These are phyloP conservation scores for Suhomyces taliae DNA, from an alignment of 1,139 yeast species.

Conservation along the genomic window DNA sequence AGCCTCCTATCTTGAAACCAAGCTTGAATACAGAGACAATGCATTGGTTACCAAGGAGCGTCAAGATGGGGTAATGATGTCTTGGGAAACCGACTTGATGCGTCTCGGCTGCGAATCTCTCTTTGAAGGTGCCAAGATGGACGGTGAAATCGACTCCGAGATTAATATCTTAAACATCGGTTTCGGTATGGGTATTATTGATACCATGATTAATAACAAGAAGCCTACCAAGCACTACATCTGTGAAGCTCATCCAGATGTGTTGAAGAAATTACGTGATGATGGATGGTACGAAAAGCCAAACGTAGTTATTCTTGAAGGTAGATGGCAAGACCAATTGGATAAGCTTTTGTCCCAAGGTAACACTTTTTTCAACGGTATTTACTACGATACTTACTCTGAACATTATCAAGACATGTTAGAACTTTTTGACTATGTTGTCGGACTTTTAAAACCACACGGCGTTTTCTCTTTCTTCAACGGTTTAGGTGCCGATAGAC, in stretches of 20 bases:
- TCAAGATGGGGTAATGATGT: conserved; percentile 96
- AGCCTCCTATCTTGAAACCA: conserved; percentile 61
- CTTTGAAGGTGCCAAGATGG: conserved; percentile 39
- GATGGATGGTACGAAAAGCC: conserved; percentile 87
- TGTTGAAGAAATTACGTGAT: conserved; percentile 57
- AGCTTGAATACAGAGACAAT: conserved; percentile 67
- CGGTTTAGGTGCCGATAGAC: conserved; percentile 95
- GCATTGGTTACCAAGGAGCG: conserved; percentile 71
- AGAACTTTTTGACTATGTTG: conserved; percentile 76
- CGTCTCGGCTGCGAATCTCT: conserved; percentile 71
- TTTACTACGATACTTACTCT: conserved; percentile 90
- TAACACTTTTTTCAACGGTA: conserved; percentile 75
- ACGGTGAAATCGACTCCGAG: conserved; percentile 38
- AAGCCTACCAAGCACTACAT: conserved; percentile 77
- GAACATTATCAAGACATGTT: conserved; percentile 86
- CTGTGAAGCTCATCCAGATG: conserved; percentile 95
- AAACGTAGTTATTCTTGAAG: conserved; percentile 73
- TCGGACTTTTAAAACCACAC: conserved; percentile 76
- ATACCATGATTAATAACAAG: conserved; percentile 62
- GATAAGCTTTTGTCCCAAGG: conserved; percentile 66
- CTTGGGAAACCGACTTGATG: conserved; percentile 90
- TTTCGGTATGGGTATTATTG: conserved; percentile 96
- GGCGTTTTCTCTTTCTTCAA: conserved; percentile 89
- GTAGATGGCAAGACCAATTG: conserved; percentile 87
- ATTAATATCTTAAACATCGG: conserved; percentile 77